These are phyloP conservation scores for Truncatella angustata DNA, from an alignment of 2,329 filamentous ascomycete genomes.

Conservation along the genomic window DNA sequence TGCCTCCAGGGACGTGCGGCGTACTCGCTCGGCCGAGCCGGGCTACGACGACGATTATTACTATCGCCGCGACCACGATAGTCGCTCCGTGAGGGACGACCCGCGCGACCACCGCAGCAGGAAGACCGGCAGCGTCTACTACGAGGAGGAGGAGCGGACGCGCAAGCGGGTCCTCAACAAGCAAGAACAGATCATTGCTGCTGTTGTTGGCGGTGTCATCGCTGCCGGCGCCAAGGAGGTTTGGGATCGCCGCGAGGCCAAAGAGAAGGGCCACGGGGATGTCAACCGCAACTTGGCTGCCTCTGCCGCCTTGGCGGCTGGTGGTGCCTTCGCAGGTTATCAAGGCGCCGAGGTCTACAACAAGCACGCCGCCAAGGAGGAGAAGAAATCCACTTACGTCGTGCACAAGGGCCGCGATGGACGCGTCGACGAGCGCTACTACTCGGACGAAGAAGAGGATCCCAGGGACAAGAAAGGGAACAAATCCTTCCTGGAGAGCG, in stretches of 20 bases:
- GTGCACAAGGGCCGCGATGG: conserved; percentile 55
- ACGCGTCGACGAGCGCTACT: conserved; percentile 50
- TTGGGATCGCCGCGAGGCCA: conserved; percentile 61
- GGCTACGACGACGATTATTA: conserved; percentile 61
- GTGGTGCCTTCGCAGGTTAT: conserved; percentile 63
- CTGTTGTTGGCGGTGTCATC: conserved; percentile 62
- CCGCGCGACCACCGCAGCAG: conserved; percentile 44
- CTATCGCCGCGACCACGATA: conserved; percentile 35
- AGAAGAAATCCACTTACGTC: conserved; percentile 52
- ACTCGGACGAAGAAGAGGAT: conserved; percentile 55
- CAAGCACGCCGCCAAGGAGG: conserved; percentile 55
- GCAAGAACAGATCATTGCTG: conserved; percentile 65
- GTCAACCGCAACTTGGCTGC: conserved; percentile 58
- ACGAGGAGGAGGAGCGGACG: conserved; percentile 57
- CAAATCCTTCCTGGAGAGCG: conserved; percentile 64
- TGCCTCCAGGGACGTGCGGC: conserved; percentile 48
- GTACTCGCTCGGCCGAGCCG: conserved; percentile 63
- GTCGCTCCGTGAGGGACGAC: conserved; percentile 31
- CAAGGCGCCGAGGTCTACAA: conserved; percentile 62
- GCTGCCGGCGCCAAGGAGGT: conserved; percentile 66
- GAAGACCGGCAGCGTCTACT: conserved; percentile 47
- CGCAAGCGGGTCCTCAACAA: conserved; percentile 55
- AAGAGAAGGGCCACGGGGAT: conserved; percentile 40
- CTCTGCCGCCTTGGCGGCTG: conserved; percentile 61
- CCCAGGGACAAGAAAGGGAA: conserved; percentile 57